Base-by-base conservation (phyloP, 2,329 filamentous ascomycete species). In the Alternaria viburni region DNA sequence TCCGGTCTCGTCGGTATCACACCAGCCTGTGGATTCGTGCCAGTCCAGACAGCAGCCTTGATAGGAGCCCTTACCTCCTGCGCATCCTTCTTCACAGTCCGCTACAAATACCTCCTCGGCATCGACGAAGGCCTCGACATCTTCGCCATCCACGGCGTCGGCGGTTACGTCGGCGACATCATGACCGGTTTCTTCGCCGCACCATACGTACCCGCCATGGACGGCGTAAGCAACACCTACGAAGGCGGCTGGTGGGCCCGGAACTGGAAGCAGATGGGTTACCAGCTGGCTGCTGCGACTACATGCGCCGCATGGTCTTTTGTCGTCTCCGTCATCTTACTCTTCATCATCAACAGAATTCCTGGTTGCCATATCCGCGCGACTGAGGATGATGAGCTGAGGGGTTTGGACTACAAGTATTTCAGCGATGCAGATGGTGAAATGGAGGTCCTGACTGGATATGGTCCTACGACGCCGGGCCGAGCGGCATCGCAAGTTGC, bases 81-180 rank as follows among this genome's bases (percentile, higher is more conserved):
- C 3, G 78, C 80, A 19, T 86, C 83, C 65, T 84, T 83, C 61
- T 84, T 83, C 60, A 75, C 81, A 11, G 83, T 75, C 11, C 82
- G 66, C 9, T 78, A 78, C 67, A 87, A 88, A 68, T 79, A 87
- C 54, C 78, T 86, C 62, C 76, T 88, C 6, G 80, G 80, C 9
- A 81, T 88, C 11, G 87, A 89, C 61, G 87, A 88, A 49, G 86
- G 86, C 3, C 81, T 89, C 55, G 86, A 88, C 62, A 86, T 89
- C 54, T 89, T 88, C 63, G 86, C 86, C 28, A 83, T 89, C 26
- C 87, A 89, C 69, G 86, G 86, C 17, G 78, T 89, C 2, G 87
- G 87, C n/a, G 87, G 87, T 11, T 83, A 85, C 65, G 82, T 88
- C 1, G 87, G 87, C 15, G 83, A 86, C 32, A 80, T 89, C 51